Percentiles rank a stretch among this genome's conserved stretches.
phyloP scores from a whole-genome alignment of 2,329 filamentous ascomycete genomes.

The Colletotrichum falcatum region DNA sequence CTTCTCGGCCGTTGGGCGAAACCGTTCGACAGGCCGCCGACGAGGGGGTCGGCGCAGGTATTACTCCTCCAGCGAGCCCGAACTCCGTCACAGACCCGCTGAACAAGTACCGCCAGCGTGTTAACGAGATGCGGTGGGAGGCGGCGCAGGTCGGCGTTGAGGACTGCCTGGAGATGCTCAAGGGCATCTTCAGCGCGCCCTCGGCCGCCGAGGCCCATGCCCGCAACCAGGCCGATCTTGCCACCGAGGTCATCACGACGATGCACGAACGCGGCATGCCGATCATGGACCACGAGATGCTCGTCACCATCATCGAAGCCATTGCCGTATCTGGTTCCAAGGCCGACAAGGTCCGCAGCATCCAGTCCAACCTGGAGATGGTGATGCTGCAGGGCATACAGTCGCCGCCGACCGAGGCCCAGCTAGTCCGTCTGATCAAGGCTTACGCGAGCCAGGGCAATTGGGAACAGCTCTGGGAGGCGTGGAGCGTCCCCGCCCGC shows the following conservation, averaged over 20 bases:
- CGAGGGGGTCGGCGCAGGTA: slow-evolving; percentile 6
- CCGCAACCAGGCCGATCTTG: slow-evolving; percentile 51
- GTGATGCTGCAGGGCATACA: slow-evolving; percentile 55
- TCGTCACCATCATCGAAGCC: slow-evolving; percentile 60
- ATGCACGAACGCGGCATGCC: slow-evolving; percentile 59
- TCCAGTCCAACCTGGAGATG: slow-evolving; percentile 59
- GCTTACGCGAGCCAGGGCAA: slow-evolving; percentile 60
- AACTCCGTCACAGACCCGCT: slow-evolving; percentile 24
- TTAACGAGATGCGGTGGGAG: slow-evolving; percentile 55
- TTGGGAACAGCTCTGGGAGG: slow-evolving; percentile 70
- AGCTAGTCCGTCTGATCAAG: slow-evolving; percentile 57
- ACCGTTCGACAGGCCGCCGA: background rate
- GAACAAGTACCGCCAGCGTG: slow-evolving; percentile 43
- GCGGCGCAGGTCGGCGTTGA: slow-evolving; percentile 52
- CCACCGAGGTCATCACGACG: slow-evolving; percentile 58
- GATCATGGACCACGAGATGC: slow-evolving; percentile 59
- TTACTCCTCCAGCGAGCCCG: slow-evolving; percentile 11
- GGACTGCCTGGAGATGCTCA: slow-evolving; percentile 54
- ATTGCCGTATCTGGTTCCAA: slow-evolving; percentile 50
- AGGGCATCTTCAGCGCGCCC: slow-evolving; percentile 50
- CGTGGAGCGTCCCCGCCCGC: slow-evolving; percentile 68
- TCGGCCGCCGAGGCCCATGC: slow-evolving; percentile 43
- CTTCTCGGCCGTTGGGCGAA: slow-evolving; percentile 43
- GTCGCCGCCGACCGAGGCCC: slow-evolving; percentile 53
- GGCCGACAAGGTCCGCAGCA: slow-evolving; percentile 50